Base-by-base conservation (phyloP, 2,329 filamentous ascomycete genomes). In the Microdochium nivale region DNA sequence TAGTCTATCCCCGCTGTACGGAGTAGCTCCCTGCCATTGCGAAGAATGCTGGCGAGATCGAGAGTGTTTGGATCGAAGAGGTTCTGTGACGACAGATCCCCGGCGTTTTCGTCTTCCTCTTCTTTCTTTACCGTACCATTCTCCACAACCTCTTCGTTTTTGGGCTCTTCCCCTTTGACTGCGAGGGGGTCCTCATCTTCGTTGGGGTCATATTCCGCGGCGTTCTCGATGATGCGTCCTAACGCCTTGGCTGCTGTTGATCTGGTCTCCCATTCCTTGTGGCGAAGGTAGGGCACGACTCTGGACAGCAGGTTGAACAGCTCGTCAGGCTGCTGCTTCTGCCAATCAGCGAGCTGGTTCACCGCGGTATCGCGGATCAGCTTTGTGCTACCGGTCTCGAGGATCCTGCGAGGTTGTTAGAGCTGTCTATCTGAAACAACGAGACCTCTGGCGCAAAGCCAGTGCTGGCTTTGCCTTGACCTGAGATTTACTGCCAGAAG, bases 271-370 rank as follows among this genome's bases (percentile, higher is more conserved):
- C 94, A 99, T 65, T 91, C 92, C 67, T 92, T 96, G 60, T 94
- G 92, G 53, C 89, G 84, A 27, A 99, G 78, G 68, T 96, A 99
- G 1, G 94, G 92, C n/a, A 99, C 85, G 30, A 99, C 91, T 54
- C 92, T 81, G 27, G 90, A 92, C 13, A 99, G 79, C 7, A 99
- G 79, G 65, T 97, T 96, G 72, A 97, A 97, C 1, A 99, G 77
- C 68, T 99, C 95, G 71, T 99, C 92, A 0, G 94, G 94, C 62
- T 97, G 94, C 68, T 94, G 88, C 67, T 96, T 97, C 71, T 99
- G 95, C 69, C 96, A 94, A 71, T 99, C 94, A 55, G 91, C 94
- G 56, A 99, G 80, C 72, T 99, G 94, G 65, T 95, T 90, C 55
- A 95, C 94, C 56, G 94, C 95, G 56, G 94, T 99, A 65, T 96